Evolutionary conservation across 257 asterid species (phyloP).

Genomic region (Solanum pennellii): DNA sequence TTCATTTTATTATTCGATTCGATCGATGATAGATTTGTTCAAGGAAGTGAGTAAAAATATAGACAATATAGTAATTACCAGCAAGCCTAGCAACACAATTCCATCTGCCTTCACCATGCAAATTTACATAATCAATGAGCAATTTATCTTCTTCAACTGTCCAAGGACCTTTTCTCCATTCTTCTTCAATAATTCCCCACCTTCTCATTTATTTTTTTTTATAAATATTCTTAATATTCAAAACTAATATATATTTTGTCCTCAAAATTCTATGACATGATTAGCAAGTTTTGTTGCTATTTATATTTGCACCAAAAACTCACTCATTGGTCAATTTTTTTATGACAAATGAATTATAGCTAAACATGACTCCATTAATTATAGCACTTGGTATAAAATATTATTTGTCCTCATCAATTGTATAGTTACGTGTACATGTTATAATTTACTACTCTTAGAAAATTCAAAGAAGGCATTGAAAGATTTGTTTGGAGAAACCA

Average conservation of each 20-base stretch:
- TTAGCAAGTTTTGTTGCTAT: constrained; percentile 23
- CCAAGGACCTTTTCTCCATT: constrained; percentile 98
- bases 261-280: constrained; percentile 41
- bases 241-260: constrained; percentile 3
- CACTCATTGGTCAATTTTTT: constrained; percentile 10
- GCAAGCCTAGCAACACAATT: constrained; percentile 65
- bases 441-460: background rate
- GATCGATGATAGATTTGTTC: background rate
- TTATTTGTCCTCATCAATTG: background rate
- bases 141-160: constrained; percentile 71
- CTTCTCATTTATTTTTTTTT: constrained; percentile 12
- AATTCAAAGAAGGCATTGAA: background rate
- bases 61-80: constrained; percentile 19
- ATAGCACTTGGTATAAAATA: background rate
- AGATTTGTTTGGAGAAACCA: background rate
- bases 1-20: background rate
- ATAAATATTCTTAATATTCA: background rate
- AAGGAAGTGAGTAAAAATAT: background rate
- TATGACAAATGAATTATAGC: background rate
- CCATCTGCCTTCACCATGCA: constrained; percentile 94
- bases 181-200: constrained; percentile 49
- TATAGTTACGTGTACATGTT: background rate
- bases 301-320: constrained; percentile 31
- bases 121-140: constrained; percentile 62
- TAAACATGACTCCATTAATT: constrained; percentile 19